These are phyloP conservation scores for Dalbergia cochinchinensis DNA, from an alignment of 306 rosid genomes.

Conservation along the genomic window DNA sequence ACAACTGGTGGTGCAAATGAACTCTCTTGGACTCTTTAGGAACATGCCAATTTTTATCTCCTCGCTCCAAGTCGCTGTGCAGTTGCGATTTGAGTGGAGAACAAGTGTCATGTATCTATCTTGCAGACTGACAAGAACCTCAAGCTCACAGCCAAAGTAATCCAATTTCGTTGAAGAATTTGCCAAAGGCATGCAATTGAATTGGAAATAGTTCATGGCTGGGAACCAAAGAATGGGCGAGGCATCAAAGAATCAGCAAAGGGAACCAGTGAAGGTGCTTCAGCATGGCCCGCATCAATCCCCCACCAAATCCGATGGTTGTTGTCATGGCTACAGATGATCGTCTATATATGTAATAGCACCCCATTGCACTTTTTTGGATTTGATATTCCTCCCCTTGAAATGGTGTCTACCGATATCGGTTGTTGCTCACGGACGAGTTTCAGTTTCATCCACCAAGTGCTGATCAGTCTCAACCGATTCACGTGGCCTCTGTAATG, in stretches of 20 bases:
- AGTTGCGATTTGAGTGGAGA: constrained; percentile 33
- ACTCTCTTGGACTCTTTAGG: background rate
- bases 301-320: constrained; percentile 18
- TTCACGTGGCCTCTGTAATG: constrained; percentile 9
- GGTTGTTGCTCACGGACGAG: background rate
- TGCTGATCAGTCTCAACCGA: background rate
- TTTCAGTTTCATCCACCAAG: background rate
- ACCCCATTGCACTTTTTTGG: constrained; percentile 28
- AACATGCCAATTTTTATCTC: constrained; percentile 1
- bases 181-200: background rate
- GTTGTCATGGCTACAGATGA: constrained; percentile 20
- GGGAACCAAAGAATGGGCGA: constrained; percentile 13
- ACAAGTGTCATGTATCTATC: constrained; percentile 23
- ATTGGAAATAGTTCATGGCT: background rate
- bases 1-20: constrained; percentile 19
- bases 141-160: background rate
- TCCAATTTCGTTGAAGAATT: constrained; percentile 18
- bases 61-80: background rate
- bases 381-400: background rate
- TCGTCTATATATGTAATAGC: background rate
- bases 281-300: constrained; percentile 25
- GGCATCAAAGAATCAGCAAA: constrained; percentile 40
- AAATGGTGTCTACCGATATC: background rate
- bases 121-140: background rate
- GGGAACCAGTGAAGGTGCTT: constrained; percentile 38